Base-by-base conservation (phyloP, 2,329 filamentous ascomycete species). In the Paracoccidioides brasiliensis region DNA sequence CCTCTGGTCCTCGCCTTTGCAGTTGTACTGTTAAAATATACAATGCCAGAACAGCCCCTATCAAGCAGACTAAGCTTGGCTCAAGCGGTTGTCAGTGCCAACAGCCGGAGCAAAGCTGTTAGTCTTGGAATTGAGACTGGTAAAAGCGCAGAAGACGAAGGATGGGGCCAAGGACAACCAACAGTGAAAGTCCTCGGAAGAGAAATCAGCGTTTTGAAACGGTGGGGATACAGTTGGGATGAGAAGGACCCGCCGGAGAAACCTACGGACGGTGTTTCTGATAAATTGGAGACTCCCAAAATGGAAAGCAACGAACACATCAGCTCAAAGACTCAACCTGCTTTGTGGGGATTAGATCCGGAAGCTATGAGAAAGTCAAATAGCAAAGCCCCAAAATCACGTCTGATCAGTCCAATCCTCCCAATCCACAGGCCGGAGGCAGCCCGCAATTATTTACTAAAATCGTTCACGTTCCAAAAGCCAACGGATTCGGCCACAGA, bases 31-130 rank as follows among this genome's bases (percentile, higher is more conserved):
- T 67, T 94, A 49, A 84, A 86, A 48, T 83, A 85, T 65, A 94
- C 88, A 0, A 91, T 90, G 84, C 86, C 89, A 0, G 84, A 87
- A 61, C 90, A 95, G 66, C 89, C 89, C 3, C 76, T 84, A 3
- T 93, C 87, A n/a, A 91, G 88, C 66, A 78, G 88, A 49, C 73
- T 95, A 22, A 94, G 88, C 65, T 74, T 95, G 22, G 87, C 84
- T 0, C 89, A 95, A 69, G 88, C 87, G 0, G 83, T 93, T 1
- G 86, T 94, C 14, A 90, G 87, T 66, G 82, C 83, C 33, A 93
- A 91, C 65, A 89, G 86, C 58, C 80, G 83, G 60, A 82, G 80
- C 40, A 90, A 90, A 70, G 89, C 89, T 8, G 77, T 84, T 33
- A 85, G 80, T 59, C 71, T 95, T 35, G 89, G 89, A 0, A 74